Evolutionary conservation across 345 rosid species (phyloP), one percentile per base, ranked within the genome.

Genomic region (Eucalyptus sp.): DNA sequence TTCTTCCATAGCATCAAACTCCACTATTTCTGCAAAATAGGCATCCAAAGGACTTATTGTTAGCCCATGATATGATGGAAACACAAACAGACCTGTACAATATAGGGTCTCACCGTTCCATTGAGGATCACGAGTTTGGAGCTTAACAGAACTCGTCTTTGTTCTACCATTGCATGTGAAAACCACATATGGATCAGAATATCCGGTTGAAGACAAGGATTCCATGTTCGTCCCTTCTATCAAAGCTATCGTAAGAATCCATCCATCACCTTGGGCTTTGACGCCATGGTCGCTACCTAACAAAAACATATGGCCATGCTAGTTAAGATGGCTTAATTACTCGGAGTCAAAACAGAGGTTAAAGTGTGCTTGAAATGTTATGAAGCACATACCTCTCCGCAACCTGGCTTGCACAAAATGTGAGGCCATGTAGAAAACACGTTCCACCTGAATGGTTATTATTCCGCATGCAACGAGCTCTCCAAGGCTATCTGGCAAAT

Each of bases 1-100:
- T 91, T 96, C 99, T 89, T 97, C 98, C 97, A 95, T 96, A 20
- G 99, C 98, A 92, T 97, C 98, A 91, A 97, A 96, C 94, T 96
- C 99, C 51, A 96, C 94, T 88, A 96, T 92, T 90, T 97, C 99
- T 96, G 96, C 92, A 93, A 29, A 89, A 90, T 56, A 44, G 15
- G 52, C 60, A 83, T 83, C 49, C 56, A 81, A 60, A 66, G 29
- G 29, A 44, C 48, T 76, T 11, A 22, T 11, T 37, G 14, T 76
- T 41, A 41, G 29, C 84, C 83, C 84, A 10, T 76, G 84, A 76
- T 76, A 41, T 41, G 84, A 76, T 16, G 43, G 49, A 54, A 54
- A 89, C 54, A 87, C 50, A 68, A 58, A 44, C n/a, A 51, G 51
- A 68, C 33, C 50, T 44, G 8, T 88, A 81, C 87, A 71, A 84